Evolutionary conservation across 108 stramenopile species (phyloP), one percentile per base, ranked within the genome.

Genomic region (Hondaea fermentalgiana): DNA sequence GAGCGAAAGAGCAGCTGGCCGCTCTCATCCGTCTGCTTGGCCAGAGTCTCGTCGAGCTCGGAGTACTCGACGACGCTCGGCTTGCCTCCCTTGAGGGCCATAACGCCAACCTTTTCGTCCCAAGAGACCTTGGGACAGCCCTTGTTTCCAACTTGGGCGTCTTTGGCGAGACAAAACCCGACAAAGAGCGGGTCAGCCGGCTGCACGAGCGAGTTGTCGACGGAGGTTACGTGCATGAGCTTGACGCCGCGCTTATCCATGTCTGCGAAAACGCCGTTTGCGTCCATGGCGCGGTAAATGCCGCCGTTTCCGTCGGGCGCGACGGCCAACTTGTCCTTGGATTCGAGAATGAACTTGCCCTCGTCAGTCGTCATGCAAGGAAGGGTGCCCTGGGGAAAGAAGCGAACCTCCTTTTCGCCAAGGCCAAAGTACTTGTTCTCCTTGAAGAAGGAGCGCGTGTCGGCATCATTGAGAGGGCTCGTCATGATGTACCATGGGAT

Each of bases 251-350:
- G 92, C 14, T 59, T 19, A 17, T 91, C 76, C 97, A 99, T 97
- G 88, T 97, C 96, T 0, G 72, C 92, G 25, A 99, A 76, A 19
- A 95, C 92, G 2, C 98, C 98, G 21, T 94, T 93, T 28, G 89
- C 91, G 60, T 93, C 87, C 90, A 99, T 91, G 87, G 99, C 96
- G 29, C 96, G 96, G 90, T 98, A 99, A 60, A 99, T 97, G 5
- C 98, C 98, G 12, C 99, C 99, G 90, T 98, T 98, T 19, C 97
- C 99, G 93, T 99, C 97, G 0, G 99, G 99, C 5, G 98, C 97
- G 91, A 96, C 90, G 16, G 97, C 94, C 5, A 98, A 87, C 29
- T 76, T 58, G 25, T 90, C 88, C 4, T 91, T 64, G 60, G 92
- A 87, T 90, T 97, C 97, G 60, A 98, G 90, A 49, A 99, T 96